Evolutionary conservation across 805 yeast genomes (phyloP).

Genomic region (Saccharomyces kudriavzevii): DNA sequence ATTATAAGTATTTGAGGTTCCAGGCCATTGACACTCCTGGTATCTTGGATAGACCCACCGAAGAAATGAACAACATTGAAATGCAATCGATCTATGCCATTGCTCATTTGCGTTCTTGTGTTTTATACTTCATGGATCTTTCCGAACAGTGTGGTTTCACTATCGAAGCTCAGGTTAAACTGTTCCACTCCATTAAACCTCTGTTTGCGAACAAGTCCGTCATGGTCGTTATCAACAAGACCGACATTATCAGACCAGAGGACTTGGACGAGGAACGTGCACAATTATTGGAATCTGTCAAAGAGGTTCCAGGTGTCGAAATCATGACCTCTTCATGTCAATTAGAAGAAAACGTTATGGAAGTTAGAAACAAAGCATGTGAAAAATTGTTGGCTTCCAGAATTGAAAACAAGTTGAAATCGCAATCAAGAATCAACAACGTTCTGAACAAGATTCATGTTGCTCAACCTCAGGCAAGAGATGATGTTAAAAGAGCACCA

Average conservation of each 20-base stretch:
- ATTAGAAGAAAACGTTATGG: constrained; percentile 91
- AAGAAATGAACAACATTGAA: constrained; percentile 98
- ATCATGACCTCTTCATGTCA: constrained; percentile 89
- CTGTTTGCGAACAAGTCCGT: constrained; percentile 95
- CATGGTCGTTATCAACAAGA: constrained; percentile 89
- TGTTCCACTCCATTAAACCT: constrained; percentile 95
- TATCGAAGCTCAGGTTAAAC: constrained; percentile 92
- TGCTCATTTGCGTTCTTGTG: constrained; percentile 96
- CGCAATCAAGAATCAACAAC: constrained; percentile 78
- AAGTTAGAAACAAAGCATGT: constrained; percentile 93
- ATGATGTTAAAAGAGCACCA: constrained; percentile 72
- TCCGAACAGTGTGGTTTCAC: constrained; percentile 99
- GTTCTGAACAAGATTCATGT: constrained; percentile 94
- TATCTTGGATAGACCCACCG: constrained; percentile 96
- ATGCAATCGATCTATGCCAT: constrained; percentile 98
- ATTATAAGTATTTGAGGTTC: constrained; percentile 92
- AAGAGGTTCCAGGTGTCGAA: constrained; percentile 72
- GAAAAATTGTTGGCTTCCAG: constrained; percentile 92
- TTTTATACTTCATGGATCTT: constrained; percentile 94
- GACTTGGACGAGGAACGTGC: constrained; percentile 74
- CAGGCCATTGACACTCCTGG: constrained; percentile 99
- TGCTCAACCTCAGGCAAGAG: constrained; percentile 82
- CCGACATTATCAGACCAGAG: constrained; percentile 80
- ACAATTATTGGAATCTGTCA: constrained; percentile 57
- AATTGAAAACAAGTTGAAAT: constrained; percentile 92